phyloP scores from a whole-genome alignment of 2,329 filamentous ascomycete genomes.

The Fusarium phyllophilum region DNA sequence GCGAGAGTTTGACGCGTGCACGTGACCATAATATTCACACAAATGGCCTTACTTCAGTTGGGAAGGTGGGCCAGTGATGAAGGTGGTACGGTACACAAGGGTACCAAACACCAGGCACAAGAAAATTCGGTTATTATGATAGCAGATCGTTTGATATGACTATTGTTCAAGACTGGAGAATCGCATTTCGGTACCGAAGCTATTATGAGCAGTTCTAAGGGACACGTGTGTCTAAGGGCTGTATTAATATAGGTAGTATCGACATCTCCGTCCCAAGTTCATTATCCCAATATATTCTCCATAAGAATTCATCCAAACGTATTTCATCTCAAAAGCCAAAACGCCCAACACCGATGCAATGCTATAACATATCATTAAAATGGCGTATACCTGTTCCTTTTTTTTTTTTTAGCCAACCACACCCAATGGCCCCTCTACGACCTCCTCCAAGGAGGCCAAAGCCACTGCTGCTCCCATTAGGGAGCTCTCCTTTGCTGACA shows the following conservation, averaged over 20 bases:
- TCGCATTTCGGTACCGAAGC: not conserved
- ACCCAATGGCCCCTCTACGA: constrained; percentile 28
- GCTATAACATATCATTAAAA: constrained; percentile 11
- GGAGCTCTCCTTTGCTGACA: constrained; percentile 78
- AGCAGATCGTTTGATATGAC: not conserved
- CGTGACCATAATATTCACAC: not conserved
- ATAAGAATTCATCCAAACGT: not conserved
- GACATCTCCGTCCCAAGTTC: not conserved
- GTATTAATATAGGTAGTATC: not conserved
- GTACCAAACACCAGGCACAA: not conserved
- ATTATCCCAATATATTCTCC: not conserved
- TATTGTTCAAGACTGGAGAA: not conserved
- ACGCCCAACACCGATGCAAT: constrained; percentile 26
- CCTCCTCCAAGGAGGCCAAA: constrained; percentile 57
- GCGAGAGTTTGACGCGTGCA: constrained; percentile 47
- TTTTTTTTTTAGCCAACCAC: constrained; percentile 16
- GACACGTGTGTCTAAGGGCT: not conserved
- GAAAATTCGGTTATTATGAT: not conserved
- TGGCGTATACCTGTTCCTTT: not conserved
- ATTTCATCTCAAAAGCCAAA: constrained; percentile 7
- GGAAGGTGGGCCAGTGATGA: not conserved
- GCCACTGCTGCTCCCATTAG: constrained; percentile 80
- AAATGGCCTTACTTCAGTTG: not conserved
- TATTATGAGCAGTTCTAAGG: not conserved
- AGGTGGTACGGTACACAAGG: not conserved